Evolutionary conservation across 2,329 filamentous ascomycete species (phyloP), one percentile per base, ranked within the genome.

Genomic region (Diplocarpon rosae): DNA sequence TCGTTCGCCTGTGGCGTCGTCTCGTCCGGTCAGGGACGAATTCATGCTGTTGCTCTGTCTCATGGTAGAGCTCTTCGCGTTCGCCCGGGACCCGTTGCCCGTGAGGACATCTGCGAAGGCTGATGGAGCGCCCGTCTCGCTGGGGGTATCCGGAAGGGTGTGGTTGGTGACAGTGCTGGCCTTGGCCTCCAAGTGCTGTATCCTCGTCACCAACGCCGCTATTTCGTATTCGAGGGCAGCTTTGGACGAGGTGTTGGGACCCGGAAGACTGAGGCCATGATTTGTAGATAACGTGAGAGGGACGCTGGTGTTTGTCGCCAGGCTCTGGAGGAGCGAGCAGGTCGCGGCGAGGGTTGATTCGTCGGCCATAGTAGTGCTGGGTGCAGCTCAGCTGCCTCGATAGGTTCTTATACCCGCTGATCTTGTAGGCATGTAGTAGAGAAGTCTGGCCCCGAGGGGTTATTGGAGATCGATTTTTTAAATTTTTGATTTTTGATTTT

Each of bases 131-230:
- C 72, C 70, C 40, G 73, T 76, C 67, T 92, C 86, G 63, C 82
- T 88, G 38, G 88, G 86, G 9, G 86, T 92, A 60, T 89, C 82
- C 56, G 87, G 87, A 56, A 89, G 75, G 45, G 66, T 65, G 42
- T 73, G 71, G 51, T 73, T 68, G 52, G 73, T 71, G 47, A 73
- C 64, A 46, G 74, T 69, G 59, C 75, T 76, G 53, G 85, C 83
- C 66, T 83, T 83, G 56, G 78, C 78, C 69, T 96, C 89, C 56
- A 96, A 77, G 53, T 81, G 78, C 52, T 88, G 83, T 55, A 96
- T 78, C 54, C 92, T 75, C 50, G 80, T 69, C 48, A 82, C 76
- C 52, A 96, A 75, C 45, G 85, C 82, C 40, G 82, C 76, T 46
- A 98, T 75, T 67, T 96, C 90, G 48, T 74, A 72, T 67, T 96